These are phyloP conservation scores for Ceratobasidium papillatum DNA, from an alignment of 1,284 basidiomycete species.

Conservation along the genomic window DNA sequence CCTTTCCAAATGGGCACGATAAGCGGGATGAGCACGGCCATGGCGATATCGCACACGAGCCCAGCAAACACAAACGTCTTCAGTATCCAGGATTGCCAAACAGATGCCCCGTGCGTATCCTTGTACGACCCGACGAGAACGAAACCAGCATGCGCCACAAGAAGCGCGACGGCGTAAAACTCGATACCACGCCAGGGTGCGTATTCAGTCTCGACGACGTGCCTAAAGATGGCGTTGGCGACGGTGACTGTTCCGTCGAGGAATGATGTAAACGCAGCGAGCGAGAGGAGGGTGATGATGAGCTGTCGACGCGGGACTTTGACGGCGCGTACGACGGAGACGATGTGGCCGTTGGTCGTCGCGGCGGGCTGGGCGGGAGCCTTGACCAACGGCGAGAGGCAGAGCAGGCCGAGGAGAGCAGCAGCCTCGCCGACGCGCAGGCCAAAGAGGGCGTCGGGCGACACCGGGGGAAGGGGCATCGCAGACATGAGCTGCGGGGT, in stretches of 20 bases:
- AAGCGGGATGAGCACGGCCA: conserved; percentile 63
- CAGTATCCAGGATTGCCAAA: conserved; percentile 72
- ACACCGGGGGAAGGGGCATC: not conserved
- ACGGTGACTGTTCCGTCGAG: conserved; percentile 62
- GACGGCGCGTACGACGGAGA: conserved; percentile 20
- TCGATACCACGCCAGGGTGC: conserved; percentile 70
- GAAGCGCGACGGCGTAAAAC: conserved; percentile 56
- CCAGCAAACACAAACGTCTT: conserved; percentile 63
- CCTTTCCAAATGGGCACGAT: conserved; percentile 58
- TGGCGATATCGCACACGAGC: conserved; percentile 65
- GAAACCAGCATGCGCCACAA: conserved; percentile 71
- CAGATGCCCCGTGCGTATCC: conserved; percentile 71
- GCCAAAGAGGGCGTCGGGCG: conserved; percentile 6
- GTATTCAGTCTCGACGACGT: conserved; percentile 61
- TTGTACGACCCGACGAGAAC: conserved; percentile 79
- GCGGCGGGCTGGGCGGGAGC: not conserved
- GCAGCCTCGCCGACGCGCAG: conserved; percentile 23
- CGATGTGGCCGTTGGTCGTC: conserved; percentile 18
- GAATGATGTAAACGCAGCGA: conserved; percentile 53
- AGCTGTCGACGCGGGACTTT: conserved; percentile 68
- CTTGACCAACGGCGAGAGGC: conserved; percentile 21
- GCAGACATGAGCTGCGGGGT: not conserved
- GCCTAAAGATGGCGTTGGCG: conserved; percentile 67
- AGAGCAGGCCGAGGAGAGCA: conserved; percentile 7
- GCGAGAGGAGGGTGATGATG: conserved; percentile 72